Evolutionary conservation across 208 protist genomes (phyloP), one percentile per base, ranked within the genome.

Genomic region (Leptomonas pyrrhocoris): DNA sequence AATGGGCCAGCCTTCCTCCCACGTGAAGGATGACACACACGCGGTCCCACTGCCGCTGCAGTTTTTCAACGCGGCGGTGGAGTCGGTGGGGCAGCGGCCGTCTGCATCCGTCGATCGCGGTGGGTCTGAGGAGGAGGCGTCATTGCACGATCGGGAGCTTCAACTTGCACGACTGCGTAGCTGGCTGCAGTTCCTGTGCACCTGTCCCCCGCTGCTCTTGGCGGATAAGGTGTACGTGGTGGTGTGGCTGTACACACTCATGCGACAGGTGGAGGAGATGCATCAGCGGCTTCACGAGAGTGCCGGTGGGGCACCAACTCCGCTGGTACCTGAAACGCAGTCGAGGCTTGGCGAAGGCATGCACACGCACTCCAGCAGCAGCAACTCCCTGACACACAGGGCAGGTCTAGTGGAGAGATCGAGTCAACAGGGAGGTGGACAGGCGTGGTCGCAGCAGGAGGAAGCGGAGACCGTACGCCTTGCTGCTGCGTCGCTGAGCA

Each of bases 181-280:
- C 5, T 75, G 70, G 61, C 15, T 69, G 7, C 43, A 57, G 11
- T 61, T 75, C 15, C 53, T 75, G 12, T 55, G 70, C 54, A 50
- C 45, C 43, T 64, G 61, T 45, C 70, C 70, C 6, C 31, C 61
- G 21, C 4, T 15, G 19, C 45, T 75, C 16, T 1, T 75, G 28
- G 60, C 51, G 9, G 27, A 75, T 16, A 61, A 75, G 48, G 27
- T 31, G 18, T 34, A 30, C 49, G 54, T 40, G 8, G 70, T 69
- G 19, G 70, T 69, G 38, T 69, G 70, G 70, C 27, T 69, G 31
- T 75, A 69, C 50, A 16, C 69, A 18, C 18, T 75, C 18, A 75
- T 69, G 70, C 60, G 62, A 19, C 70, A 51, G 34, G 55, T 69
- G 55, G 70, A 75, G 62, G 70, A 69, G 70, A 11, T 75, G 46